Evolutionary conservation across 116 monocot genomes (phyloP).

Genomic region (Trichopus zeylanicus): DNA sequence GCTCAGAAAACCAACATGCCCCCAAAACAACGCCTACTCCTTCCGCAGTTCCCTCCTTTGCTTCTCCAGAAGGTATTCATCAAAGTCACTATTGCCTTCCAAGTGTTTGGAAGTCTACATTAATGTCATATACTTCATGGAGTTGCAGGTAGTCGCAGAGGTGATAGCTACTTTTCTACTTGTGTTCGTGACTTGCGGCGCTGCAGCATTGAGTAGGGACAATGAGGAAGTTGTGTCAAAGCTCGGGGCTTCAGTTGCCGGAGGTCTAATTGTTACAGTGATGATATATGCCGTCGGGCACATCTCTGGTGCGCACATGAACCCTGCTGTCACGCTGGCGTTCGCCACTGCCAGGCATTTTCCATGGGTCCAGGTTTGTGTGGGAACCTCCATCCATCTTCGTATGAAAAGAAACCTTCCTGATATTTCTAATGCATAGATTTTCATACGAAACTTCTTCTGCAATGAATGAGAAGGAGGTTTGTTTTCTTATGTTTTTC

Average conservation of each 20-base stretch:
- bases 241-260: slow-evolving; percentile 41
- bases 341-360: slow-evolving; percentile 44
- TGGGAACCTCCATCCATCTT: too few species aligned
- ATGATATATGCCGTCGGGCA: slow-evolving; percentile 57
- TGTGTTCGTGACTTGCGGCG: slow-evolving; percentile 43
- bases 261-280: slow-evolving; percentile 45
- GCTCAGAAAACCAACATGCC: not conserved
- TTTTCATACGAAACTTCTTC: too few species aligned
- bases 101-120: not conserved
- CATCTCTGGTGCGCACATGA: slow-evolving; percentile 57
- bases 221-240: slow-evolving; percentile 18
- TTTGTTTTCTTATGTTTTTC: too few species aligned
- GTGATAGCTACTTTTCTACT: slow-evolving; percentile 38
- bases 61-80: not conserved
- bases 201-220: slow-evolving; percentile 24
- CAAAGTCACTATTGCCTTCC: not conserved
- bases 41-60: not conserved
- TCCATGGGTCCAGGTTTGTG: slow-evolving; percentile 73
- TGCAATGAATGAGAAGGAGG: too few species aligned
- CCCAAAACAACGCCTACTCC: not conserved
- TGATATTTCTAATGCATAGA: too few species aligned
- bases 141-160: slow-evolving; percentile 33
- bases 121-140: not conserved
- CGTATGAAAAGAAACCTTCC: too few species aligned
- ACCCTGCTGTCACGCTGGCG: slow-evolving; percentile 48